phyloP scores from a whole-genome alignment of 2,329 filamentous ascomycete species.

The Fusarium sp. region DNA sequence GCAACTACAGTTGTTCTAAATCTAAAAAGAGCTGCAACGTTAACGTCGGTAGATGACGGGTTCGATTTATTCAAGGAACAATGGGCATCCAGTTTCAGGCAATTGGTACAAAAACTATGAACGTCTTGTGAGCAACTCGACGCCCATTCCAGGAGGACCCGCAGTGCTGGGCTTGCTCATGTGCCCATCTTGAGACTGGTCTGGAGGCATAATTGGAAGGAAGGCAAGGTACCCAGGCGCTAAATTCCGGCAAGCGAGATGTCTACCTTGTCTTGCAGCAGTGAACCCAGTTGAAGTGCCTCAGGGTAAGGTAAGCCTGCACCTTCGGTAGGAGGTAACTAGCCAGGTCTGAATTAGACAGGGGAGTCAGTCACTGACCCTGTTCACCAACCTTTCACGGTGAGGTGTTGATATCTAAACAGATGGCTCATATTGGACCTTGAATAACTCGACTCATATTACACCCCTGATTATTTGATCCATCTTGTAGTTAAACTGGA shows the following conservation, averaged over 20 bases:
- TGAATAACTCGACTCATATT: not conserved
- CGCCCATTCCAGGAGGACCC: conserved; percentile 49
- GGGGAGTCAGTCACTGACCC: conserved; percentile 6
- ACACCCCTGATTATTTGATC: not conserved
- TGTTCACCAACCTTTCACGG: conserved; percentile 3
- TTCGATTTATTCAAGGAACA: conserved; percentile 7
- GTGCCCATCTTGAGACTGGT: conserved; percentile 61
- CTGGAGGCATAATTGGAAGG: conserved; percentile 22
- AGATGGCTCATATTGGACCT: conserved; percentile 14
- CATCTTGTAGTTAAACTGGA: not conserved
- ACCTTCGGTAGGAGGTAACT: not conserved
- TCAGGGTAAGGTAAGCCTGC: conserved; percentile 8
- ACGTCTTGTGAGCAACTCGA: conserved; percentile 42
- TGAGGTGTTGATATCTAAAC: not conserved
- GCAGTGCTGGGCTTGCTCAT: conserved; percentile 62
- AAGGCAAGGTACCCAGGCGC: conserved; percentile 30
- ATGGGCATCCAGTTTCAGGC: conserved; percentile 13
- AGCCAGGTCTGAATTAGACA: not conserved
- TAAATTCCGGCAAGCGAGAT: conserved; percentile 31
- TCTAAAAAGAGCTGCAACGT: not conserved
- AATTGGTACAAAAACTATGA: conserved; percentile 30
- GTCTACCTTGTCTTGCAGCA: conserved; percentile 17
- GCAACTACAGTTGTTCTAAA: not conserved
- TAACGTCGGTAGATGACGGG: not conserved
- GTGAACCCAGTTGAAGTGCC: conserved; percentile 2